Conservation (phyloP, 1,284 basidiomycete genomes). For the Cerioporus squamosus region DNA sequence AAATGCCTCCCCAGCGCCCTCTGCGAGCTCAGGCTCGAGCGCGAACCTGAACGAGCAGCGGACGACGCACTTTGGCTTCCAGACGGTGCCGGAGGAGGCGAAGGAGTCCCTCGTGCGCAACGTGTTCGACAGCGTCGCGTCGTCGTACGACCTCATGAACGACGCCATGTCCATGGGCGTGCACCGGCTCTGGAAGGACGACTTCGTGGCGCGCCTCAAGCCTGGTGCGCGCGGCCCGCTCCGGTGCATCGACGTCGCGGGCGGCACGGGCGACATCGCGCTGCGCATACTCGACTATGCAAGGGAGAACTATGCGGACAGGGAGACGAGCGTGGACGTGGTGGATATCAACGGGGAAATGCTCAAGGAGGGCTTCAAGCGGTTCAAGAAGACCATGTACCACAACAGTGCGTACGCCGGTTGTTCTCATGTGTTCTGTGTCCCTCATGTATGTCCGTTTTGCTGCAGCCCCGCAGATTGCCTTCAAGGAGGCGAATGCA, state of each 20-base stretch:
- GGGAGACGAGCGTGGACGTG: conserved; percentile 89
- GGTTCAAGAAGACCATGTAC: conserved; percentile 96
- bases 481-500: conserved; percentile 94
- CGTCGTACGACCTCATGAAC: conserved; percentile 98
- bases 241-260: conserved; percentile 94
- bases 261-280: conserved; percentile 98
- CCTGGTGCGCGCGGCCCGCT: conserved; percentile 76
- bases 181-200: conserved; percentile 97
- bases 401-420: conserved; percentile 78
- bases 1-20: conserved; percentile 6
- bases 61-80: conserved; percentile 90
- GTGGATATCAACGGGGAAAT: conserved; percentile 97
- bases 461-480: conserved; percentile 84
- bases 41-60: conserved; percentile 10
- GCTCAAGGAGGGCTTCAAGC: conserved; percentile 90
- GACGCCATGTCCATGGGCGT: conserved; percentile 97
- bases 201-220: conserved; percentile 81
- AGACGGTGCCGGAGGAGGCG: conserved; percentile 77
- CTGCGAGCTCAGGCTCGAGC: not conserved
- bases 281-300: conserved; percentile 93
- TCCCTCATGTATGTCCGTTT: not conserved
- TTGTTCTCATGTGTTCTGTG: not conserved
- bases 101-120: conserved; percentile 84
- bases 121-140: conserved; percentile 96
- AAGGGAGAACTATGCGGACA: conserved; percentile 84